Base-by-base conservation (phyloP, 345 rosid genomes). In the Pugionium cornutum region DNA sequence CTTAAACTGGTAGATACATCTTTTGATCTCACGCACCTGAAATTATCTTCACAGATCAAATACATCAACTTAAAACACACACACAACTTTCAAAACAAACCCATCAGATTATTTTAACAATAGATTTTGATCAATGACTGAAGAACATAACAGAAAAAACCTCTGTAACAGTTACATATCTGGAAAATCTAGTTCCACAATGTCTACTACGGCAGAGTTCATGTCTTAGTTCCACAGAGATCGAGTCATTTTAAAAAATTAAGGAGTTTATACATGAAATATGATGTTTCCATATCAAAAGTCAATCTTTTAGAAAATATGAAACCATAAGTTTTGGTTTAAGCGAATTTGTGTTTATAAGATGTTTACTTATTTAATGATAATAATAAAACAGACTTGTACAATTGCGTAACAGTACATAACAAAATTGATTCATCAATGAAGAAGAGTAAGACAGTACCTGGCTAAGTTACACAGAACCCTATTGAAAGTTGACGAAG, bases 361-460 rank as follows among this genome's bases (percentile, higher is more conserved):
- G 18, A 18, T 18, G 18, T 18, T 18, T 18, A 18, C 18, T 18
- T 2, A 4, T 7, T 7, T 2, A 9, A 2, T 9, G 2, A 64
- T 9, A 3, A 18, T 1, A 50, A 28, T 18, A 18, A 18, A 39
- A 30, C 41, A 27, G 35, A 44, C 7, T 42, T 43, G 60, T 18
- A 18, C 18, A 18, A 18, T 18, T 18, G 18, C 55, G 32, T 49
- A 52, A 51, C 44, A 68, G 18, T 4, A 3, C 36, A 70, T 3
- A 37, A 10, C 30, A 62, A 11, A 51, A 11, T 34, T 27, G 41
- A 61, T 9, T 58, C 51, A 51, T 42, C 10, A 7, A 60, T 31
- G 68, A 54, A 29, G 54, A 7, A 62, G 30, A 58, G 45, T 58
- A 28, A 40, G 69, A 54, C 35, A 46, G 43, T 70, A 70, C 75